Conservation (phyloP, 2,329 filamentous ascomycete genomes). For the Arthroderma sp. region DNA sequence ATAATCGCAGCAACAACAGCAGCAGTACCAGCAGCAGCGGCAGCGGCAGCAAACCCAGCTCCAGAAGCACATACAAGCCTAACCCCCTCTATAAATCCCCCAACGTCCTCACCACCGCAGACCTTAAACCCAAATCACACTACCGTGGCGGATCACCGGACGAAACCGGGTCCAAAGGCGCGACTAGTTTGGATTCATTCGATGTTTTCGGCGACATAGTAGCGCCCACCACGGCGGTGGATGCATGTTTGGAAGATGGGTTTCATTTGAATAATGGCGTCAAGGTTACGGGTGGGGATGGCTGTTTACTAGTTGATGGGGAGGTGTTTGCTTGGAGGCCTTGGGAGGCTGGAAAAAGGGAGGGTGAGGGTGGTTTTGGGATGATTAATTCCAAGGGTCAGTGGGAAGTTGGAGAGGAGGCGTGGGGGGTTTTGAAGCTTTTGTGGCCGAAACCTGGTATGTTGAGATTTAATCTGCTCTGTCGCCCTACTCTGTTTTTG, state of each 20-base stretch:
- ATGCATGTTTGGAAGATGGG: constrained; percentile 67
- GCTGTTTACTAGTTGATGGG: constrained; percentile 66
- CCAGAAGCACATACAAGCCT: too few relatives aligned
- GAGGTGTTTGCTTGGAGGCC: constrained; percentile 84
- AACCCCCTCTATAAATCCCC: background rate
- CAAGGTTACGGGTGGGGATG: constrained; percentile 54
- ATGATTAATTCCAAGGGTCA: constrained; percentile 67
- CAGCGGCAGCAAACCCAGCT: background rate
- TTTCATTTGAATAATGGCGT: constrained; percentile 78
- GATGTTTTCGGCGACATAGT: constrained; percentile 68
- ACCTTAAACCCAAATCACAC: constrained; percentile 28
- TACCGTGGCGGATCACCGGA: constrained; percentile 49
- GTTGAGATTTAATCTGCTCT: constrained; percentile 18
- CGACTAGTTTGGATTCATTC: constrained; percentile 53
- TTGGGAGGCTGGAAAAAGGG: constrained; percentile 44
- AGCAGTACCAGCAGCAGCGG: background rate
- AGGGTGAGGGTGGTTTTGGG: constrained; percentile 20
- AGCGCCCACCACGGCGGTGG: constrained; percentile 66
- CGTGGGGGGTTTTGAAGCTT: constrained; percentile 62
- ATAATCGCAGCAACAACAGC: too few relatives aligned
- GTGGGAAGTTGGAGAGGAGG: constrained; percentile 58
- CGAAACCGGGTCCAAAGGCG: constrained; percentile 35
- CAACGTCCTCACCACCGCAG: constrained; percentile 5
- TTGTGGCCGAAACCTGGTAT: constrained; percentile 81
- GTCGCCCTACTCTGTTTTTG: background rate